phyloP scores from a whole-genome alignment of 2,329 filamentous ascomycete genomes.

The Diplodia corticola region DNA sequence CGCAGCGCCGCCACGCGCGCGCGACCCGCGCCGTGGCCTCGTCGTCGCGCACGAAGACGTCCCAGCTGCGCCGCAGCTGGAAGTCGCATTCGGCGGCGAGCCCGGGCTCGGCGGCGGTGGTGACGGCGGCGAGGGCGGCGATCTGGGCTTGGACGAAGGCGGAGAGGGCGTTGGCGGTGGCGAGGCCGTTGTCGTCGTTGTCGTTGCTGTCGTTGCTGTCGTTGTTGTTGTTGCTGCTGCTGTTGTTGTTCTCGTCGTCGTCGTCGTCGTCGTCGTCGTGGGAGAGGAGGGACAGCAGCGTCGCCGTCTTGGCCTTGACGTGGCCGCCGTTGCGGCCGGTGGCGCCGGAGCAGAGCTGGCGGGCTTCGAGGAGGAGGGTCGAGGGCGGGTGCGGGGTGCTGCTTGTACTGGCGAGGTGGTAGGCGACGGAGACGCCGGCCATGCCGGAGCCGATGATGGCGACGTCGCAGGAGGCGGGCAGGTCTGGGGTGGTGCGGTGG shows the following conservation, averaged over 20 bases:
- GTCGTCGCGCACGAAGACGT: neutral
- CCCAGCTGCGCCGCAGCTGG: constrained; percentile 27
- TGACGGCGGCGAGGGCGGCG: constrained; percentile 25
- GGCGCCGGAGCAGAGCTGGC: constrained; percentile 53
- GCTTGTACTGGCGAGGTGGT: constrained; percentile 50
- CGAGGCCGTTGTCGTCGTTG: neutral
- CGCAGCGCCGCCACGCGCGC: neutral
- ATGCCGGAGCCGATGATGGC: constrained; percentile 66
- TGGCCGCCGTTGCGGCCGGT: constrained; percentile 58
- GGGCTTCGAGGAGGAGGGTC: constrained; percentile 47
- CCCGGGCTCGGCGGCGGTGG: constrained; percentile 23
- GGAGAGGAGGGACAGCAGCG: constrained; percentile 28
- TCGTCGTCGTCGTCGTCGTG: neutral
- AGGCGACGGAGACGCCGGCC: constrained; percentile 64
- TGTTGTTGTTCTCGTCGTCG: neutral
- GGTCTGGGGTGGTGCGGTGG: constrained; percentile 31
- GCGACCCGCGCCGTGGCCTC: neutral
- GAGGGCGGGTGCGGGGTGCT: constrained; percentile 29
- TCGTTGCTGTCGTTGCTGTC: neutral
- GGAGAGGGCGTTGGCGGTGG: constrained; percentile 22
- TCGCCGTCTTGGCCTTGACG: constrained; percentile 48
- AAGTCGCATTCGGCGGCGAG: constrained; percentile 30
- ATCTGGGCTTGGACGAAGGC: constrained; percentile 23
- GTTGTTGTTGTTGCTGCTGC: neutral
- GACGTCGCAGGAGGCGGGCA: constrained; percentile 34